Percentiles rank a stretch among this genome's conserved stretches.
Evolutionary conservation across 306 rosid genomes (phyloP).

Genomic region (Malus sieversii): DNA sequence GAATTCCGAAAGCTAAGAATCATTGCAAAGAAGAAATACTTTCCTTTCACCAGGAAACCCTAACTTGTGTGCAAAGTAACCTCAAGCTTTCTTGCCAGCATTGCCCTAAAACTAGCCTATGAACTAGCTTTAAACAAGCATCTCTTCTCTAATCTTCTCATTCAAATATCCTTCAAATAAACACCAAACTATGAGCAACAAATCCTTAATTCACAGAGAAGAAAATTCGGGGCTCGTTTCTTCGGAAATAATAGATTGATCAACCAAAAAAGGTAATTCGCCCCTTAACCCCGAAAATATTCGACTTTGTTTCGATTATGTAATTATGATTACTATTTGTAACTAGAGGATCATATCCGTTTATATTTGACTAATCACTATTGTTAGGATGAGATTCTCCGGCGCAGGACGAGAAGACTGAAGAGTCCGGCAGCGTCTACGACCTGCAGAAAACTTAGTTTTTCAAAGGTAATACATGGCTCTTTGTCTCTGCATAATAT

Average conservation of each 20-base stretch:
- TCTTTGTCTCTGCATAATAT: background rate
- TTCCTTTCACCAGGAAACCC: constrained; percentile 39
- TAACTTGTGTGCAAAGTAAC: constrained; percentile 59
- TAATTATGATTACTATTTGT: background rate
- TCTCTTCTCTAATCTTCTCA: constrained; percentile 14
- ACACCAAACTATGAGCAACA: background rate
- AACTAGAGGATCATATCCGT: background rate
- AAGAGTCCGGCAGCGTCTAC: constrained; percentile 17
- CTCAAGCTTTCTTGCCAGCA: constrained; percentile 32
- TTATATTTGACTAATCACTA: constrained; percentile 8
- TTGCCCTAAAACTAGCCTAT: constrained; percentile 12
- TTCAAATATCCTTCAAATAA: constrained; percentile 49
- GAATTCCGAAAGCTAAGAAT: background rate
- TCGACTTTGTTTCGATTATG: background rate
- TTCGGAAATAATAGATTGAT: constrained; percentile 25
- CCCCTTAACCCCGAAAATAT: background rate
- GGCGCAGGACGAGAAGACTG: constrained; percentile 18
- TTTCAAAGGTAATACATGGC: constrained; percentile 43
- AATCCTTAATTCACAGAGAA: constrained; percentile 1
- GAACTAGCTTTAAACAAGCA: constrained; percentile 12
- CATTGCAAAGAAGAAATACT: constrained; percentile 40
- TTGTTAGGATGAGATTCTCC: constrained; percentile 34
- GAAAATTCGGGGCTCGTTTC: constrained; percentile 13
- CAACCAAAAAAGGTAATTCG: constrained; percentile 45
- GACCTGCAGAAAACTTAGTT: constrained; percentile 40